Conservation (phyloP, 768 basidiomycete genomes). For the Porpolomopsis calyptriformis region DNA sequence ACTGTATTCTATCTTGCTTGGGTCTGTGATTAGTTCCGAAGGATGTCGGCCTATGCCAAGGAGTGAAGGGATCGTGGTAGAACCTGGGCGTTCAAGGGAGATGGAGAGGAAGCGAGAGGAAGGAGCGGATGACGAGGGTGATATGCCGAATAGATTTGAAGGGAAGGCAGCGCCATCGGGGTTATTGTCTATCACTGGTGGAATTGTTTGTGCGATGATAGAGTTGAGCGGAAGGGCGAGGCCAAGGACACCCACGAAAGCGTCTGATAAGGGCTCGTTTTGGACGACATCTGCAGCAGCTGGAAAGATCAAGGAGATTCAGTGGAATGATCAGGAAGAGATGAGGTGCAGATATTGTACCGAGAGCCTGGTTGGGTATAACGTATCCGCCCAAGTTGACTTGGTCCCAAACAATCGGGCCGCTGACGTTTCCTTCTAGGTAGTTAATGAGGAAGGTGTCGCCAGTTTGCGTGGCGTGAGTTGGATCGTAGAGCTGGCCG, state of each 20-base stretch:
- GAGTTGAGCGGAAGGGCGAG: conserved; percentile 67
- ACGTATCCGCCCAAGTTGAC: conserved; percentile 53
- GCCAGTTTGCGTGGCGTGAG: conserved; percentile 33
- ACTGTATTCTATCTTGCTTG: conserved; percentile 40
- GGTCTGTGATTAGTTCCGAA: conserved; percentile 37
- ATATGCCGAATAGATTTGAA: conserved; percentile 64
- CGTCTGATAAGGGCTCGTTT: conserved; percentile 44
- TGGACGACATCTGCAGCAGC: conserved; percentile 48
- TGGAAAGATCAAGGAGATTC: conserved; percentile 16
- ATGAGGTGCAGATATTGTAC: conserved; percentile 25
- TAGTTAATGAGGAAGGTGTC: conserved; percentile 43
- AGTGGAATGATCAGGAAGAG: neutral
- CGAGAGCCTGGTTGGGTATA: conserved; percentile 59
- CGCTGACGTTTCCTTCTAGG: conserved; percentile 45
- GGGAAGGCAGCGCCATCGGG: conserved; percentile 59
- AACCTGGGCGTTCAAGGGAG: conserved; percentile 59
- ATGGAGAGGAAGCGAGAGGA: conserved; percentile 56
- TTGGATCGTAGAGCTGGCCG: conserved; percentile 48
- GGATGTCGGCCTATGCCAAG: conserved; percentile 69
- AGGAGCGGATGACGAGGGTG: conserved; percentile 42
- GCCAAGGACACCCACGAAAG: conserved; percentile 62
- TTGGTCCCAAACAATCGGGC: conserved; percentile 62
- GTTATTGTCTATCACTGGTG: conserved; percentile 35
- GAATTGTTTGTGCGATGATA: conserved; percentile 44
- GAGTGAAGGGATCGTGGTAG: conserved; percentile 39